Evolutionary conservation across 805 yeast species (phyloP).

Genomic region (Sugiyamaella floridensis): DNA sequence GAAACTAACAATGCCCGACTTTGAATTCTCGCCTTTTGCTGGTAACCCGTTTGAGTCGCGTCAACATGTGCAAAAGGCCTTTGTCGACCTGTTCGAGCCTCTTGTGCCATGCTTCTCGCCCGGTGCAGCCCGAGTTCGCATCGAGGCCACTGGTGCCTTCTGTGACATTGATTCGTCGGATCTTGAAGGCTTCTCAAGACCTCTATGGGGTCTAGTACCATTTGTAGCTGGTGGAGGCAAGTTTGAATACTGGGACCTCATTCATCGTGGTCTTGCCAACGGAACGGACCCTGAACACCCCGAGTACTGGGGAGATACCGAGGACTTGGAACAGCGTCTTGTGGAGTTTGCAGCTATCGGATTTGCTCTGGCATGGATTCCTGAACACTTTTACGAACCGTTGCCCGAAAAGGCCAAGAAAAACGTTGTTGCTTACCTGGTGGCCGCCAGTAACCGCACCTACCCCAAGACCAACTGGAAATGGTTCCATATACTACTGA

Average conservation of each 20-base stretch:
- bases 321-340: slow-evolving; percentile 21
- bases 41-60: slow-evolving; percentile 6
- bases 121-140: slow-evolving; percentile 10
- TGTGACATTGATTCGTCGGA: slow-evolving; percentile 24
- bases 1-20: neutral
- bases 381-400: slow-evolving; percentile 27
- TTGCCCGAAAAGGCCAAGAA: slow-evolving; percentile 17
- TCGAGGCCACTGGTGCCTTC: slow-evolving; percentile 10
- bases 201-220: slow-evolving; percentile 28
- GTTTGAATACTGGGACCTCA: slow-evolving; percentile 20
- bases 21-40: slow-evolving; percentile 5
- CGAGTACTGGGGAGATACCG: slow-evolving; percentile 27
- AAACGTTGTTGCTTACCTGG: slow-evolving; percentile 17
- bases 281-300: slow-evolving; percentile 24
- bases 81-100: slow-evolving; percentile 8
- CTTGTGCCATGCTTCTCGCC: slow-evolving; percentile 10
- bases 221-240: slow-evolving; percentile 18
- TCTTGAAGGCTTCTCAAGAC: slow-evolving; percentile 27
- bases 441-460: slow-evolving; percentile 13
- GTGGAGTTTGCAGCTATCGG: slow-evolving; percentile 31
- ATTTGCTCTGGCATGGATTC: slow-evolving; percentile 23
- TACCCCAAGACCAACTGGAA: slow-evolving; percentile 18
- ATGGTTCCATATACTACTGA: slow-evolving; percentile 27
- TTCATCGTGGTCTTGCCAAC: slow-evolving; percentile 21
- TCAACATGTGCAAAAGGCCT: slow-evolving; percentile 9